Conservation (phyloP, 441 rosid species). For the Aquilaria agallochum region DNA sequence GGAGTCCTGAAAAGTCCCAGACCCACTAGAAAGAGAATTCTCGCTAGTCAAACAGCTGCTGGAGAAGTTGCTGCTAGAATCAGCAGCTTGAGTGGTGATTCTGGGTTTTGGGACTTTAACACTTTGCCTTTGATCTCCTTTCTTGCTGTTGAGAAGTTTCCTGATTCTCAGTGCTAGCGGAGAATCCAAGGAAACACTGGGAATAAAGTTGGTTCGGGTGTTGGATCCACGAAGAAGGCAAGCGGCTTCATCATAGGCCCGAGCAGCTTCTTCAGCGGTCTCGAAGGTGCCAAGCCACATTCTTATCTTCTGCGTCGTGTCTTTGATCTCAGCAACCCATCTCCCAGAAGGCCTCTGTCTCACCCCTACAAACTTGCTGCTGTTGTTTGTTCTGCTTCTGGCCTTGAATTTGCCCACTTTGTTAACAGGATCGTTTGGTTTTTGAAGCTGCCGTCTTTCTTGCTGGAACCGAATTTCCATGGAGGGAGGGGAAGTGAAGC, state of each 20-base stretch:
- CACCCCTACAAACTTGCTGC: conserved; percentile 60
- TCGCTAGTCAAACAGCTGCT: conserved; percentile 12
- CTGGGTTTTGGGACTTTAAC: conserved; percentile 19
- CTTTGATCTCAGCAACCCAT: conserved; percentile 89
- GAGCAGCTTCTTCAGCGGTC: conserved; percentile 75
- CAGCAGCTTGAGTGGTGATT: conserved; percentile 2
- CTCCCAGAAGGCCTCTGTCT: conserved; percentile 80
- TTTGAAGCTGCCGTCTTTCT: conserved; percentile 19
- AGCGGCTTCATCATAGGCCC: conserved; percentile 79
- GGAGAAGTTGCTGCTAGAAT: conserved; percentile 3
- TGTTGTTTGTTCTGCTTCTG: conserved; percentile 20
- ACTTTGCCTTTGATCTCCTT: conserved; percentile 20
- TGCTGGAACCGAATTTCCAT: conserved; percentile 61
- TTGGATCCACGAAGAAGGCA: conserved; percentile 78
- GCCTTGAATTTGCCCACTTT: conserved; percentile 44
- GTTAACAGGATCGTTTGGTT: conserved; percentile 12
- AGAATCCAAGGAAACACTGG: conserved; percentile 49
- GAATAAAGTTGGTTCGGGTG: conserved; percentile 67
- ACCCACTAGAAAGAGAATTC: conserved; percentile 14
- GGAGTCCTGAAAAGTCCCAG: conserved; percentile 19
- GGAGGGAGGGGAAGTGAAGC: neutral
- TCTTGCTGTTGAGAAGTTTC: conserved; percentile 53
- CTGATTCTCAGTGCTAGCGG: conserved; percentile 62
- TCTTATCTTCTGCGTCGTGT: conserved; percentile 70
- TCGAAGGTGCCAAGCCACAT: conserved; percentile 82